Base-by-base conservation (phyloP, 768 basidiomycete species). In the Auricularia sp. region DNA sequence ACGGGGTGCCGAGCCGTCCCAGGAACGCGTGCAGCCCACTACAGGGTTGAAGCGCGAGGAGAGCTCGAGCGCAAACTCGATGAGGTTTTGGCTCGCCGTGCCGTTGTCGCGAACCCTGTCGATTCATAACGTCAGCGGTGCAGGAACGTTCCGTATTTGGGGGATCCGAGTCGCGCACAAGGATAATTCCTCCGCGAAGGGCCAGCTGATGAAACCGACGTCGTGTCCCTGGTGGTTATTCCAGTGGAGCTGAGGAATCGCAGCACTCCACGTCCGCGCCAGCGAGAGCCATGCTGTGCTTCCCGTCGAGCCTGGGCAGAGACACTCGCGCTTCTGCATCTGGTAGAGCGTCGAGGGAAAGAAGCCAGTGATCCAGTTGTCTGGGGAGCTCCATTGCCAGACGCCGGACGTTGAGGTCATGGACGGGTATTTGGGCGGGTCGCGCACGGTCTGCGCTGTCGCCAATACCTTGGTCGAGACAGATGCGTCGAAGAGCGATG, bases 291-390 rank as follows among this genome's bases (percentile, higher is more conserved):
- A 90, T n/a, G 34, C 68, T 68, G 33, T 72, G 73, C 72, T 77
- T 54, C 80, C 79, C 3, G 75, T 74, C 0, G 77, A 67, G 21
- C 74, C 72, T 14, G 67, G 69, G 68, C 87, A 88, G 3, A 86
- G 73, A 34, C 69, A 68, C 63, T 78, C 75, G 29, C 87, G 78
- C 51, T 79, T 77, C 69, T 86, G 79, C 63, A 88, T 73, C 12
- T 81, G 85, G 67, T 88, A 88, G 33, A 80, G 73, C 2, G 81
- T 81, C 8, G 78, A 78, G 1, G 86, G 85, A 71, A 88, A 84
- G 76, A 88, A 88, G 0, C 85, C 86, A 1, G 84, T 81, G 0
- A 86, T 86, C 86, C 87, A 88, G 2, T 81, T 81, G 67, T 86
- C 78, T 0, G 85, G 79, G 3, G 65, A 56, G 73, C 85, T 84